These are phyloP conservation scores for Anastatica hierochuntica DNA, from an alignment of 345 rosid genomes.

Conservation along the genomic window DNA sequence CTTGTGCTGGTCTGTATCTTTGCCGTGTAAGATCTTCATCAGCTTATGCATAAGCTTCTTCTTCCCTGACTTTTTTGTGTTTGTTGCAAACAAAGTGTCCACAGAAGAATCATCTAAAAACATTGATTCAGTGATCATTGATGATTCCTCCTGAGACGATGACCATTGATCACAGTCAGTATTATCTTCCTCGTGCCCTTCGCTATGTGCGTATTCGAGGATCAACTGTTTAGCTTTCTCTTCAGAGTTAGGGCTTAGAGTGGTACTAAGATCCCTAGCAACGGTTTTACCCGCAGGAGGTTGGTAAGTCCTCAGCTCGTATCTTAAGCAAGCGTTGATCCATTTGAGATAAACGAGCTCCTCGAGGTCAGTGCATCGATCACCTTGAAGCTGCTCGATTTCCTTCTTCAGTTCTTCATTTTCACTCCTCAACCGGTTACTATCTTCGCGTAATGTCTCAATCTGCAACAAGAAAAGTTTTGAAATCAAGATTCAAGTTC, in stretches of 20 bases:
- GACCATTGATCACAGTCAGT: conserved; percentile 61
- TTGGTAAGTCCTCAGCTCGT: conserved; percentile 67
- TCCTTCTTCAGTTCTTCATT: conserved; percentile 46
- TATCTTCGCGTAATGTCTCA: conserved; percentile 40
- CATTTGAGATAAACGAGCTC: conserved; percentile 81
- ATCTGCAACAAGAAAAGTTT: conserved; percentile 28
- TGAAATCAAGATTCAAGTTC: neutral
- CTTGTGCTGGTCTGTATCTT: conserved; percentile 35
- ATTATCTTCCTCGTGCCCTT: conserved; percentile 38
- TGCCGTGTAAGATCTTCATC: conserved; percentile 51
- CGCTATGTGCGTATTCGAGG: conserved; percentile 59
- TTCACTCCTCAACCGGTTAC: conserved; percentile 35
- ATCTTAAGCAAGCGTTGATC: conserved; percentile 85
- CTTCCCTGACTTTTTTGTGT: conserved; percentile 34
- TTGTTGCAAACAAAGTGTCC: conserved; percentile 27
- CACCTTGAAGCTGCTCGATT: conserved; percentile 58
- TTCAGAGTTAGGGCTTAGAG: conserved; percentile 70
- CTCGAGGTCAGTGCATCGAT: conserved; percentile 58
- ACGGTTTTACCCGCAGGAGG: conserved; percentile 54
- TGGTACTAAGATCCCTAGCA: conserved; percentile 78
- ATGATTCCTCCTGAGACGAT: conserved; percentile 31
- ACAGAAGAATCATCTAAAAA: conserved; percentile 42
- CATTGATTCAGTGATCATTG: conserved; percentile 42
- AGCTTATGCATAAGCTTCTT: conserved; percentile 50
- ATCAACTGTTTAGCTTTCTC: conserved; percentile 72